Conservation (phyloP, 2,329 filamentous ascomycete genomes). For the Talaromyces rugulosus region DNA sequence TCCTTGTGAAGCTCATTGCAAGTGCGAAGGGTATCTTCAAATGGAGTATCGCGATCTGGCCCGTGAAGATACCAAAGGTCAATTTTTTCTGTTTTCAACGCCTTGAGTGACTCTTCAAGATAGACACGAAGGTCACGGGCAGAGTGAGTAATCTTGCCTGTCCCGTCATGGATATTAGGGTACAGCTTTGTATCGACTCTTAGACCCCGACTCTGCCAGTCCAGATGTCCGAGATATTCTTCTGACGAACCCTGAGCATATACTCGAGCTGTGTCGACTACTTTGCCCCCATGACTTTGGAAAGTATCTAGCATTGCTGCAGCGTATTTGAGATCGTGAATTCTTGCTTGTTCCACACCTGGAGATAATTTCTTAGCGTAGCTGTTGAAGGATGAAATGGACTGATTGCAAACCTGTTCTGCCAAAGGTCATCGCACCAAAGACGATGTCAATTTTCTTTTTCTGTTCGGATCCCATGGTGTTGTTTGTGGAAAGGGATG, state of each 20-base stretch:
- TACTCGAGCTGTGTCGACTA: neutral
- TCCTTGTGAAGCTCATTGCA: conserved; percentile 34
- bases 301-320: neutral
- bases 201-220: neutral
- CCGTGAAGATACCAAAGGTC: neutral
- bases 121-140: neutral
- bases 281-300: neutral
- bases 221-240: neutral
- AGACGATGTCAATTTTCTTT: neutral
- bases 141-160: neutral
- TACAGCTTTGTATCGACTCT: neutral
- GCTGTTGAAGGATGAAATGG: neutral
- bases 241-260: neutral
- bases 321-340: neutral
- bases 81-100: neutral
- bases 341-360: neutral
- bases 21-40: neutral
- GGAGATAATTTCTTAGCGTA: neutral
- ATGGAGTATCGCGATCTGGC: neutral
- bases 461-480: too few relatives aligned
- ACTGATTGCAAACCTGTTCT: neutral
- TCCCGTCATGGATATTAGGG: neutral
- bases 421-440: neutral
- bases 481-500: too few relatives aligned
- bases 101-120: neutral